Percentiles rank a stretch among this genome's conserved stretches.
Conservation (phyloP, 345 rosid genomes). For the Litchi chinensis region DNA sequence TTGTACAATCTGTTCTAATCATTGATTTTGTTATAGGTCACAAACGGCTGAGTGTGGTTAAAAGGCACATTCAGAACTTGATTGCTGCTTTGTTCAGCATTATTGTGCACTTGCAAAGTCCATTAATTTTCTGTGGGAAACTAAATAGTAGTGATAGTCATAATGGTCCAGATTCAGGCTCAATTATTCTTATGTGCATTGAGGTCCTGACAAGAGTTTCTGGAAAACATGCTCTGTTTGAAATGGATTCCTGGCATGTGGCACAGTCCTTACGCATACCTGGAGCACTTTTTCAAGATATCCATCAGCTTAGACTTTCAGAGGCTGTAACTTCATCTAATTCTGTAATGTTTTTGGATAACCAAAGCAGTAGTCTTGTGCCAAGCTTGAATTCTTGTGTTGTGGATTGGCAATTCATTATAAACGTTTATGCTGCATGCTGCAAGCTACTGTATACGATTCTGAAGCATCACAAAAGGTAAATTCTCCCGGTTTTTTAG, state of each 20-base stretch:
- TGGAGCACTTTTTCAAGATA: slow-evolving; percentile 63
- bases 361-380: slow-evolving; percentile 26
- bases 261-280: slow-evolving; percentile 72
- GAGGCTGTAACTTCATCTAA: slow-evolving; percentile 31
- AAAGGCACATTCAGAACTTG: slow-evolving; percentile 62
- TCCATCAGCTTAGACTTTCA: slow-evolving; percentile 38
- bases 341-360: slow-evolving; percentile 22
- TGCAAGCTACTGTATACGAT: slow-evolving; percentile 72
- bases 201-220: slow-evolving; percentile 80
- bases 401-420: slow-evolving; percentile 58
- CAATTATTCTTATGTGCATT: slow-evolving; percentile 84
- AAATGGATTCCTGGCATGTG: slow-evolving; percentile 75
- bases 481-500: slow-evolving; percentile 9
- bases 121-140: slow-evolving; percentile 50
- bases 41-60: slow-evolving; percentile 59
- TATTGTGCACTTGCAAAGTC: slow-evolving; percentile 78
- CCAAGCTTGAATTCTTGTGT: slow-evolving; percentile 29
- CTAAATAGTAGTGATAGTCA: slow-evolving; percentile 26
- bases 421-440: slow-evolving; percentile 60
- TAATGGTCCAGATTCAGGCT: slow-evolving; percentile 73
- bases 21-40: slow-evolving; percentile 56
- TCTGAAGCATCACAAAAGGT: slow-evolving; percentile 87
- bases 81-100: slow-evolving; percentile 72
- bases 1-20: slow-evolving; percentile 25
- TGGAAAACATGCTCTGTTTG: slow-evolving; percentile 67